Evolutionary conservation across 129 eudicot genomes (phyloP).

Genomic region (Ambrosia trifida): DNA sequence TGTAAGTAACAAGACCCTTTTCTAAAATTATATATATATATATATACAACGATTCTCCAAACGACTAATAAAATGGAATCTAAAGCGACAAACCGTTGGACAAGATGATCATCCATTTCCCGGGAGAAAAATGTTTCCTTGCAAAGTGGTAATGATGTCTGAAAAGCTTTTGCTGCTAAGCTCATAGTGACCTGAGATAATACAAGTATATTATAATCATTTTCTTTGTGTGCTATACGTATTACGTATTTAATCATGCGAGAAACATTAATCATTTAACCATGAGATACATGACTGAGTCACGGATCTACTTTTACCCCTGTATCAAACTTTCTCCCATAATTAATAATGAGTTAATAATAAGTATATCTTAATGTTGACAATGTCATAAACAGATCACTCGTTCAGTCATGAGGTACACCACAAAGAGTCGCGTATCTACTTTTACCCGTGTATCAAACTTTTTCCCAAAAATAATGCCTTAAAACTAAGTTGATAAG

Average conservation of each 20-base stretch:
- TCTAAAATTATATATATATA: neutral
- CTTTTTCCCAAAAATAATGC: neutral
- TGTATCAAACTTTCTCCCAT: neutral
- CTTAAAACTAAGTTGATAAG: neutral
- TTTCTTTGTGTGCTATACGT: neutral
- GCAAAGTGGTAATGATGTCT: constrained; percentile 78
- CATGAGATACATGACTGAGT: neutral
- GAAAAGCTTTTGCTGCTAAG: constrained; percentile 95
- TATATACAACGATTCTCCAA: too few relatives aligned
- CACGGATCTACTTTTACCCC: too few relatives aligned
- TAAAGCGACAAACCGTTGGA: constrained; percentile 50
- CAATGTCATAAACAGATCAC: neutral
- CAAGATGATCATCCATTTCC: constrained; percentile 73
- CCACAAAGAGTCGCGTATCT: neutral
- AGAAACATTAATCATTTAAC: neutral
- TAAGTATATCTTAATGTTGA: neutral
- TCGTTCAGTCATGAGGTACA: neutral
- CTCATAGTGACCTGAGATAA: constrained; percentile 78
- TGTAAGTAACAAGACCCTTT: constrained; percentile 25
- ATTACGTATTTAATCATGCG: neutral
- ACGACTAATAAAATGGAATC: neutral
- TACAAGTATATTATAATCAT: neutral
- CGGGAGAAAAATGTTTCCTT: constrained; percentile 86
- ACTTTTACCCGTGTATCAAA: neutral
- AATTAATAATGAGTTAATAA: neutral